Percentiles rank a stretch among this genome's conserved stretches.
Conservation (phyloP, 345 rosid genomes). For the Leavenworthia alabamica region DNA sequence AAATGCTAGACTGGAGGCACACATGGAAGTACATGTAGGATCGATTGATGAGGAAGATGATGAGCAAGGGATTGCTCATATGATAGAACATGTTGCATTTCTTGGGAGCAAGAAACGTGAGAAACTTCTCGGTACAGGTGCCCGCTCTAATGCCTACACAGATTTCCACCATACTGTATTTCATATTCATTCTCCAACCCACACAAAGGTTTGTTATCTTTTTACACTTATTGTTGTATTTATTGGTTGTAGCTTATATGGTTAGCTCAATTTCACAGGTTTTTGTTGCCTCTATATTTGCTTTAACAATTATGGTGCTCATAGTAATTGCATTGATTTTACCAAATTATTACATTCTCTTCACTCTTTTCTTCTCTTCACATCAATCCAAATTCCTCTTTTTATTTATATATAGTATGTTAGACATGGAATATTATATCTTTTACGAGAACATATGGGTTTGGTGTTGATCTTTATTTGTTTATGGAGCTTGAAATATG, state of each 20-base stretch:
- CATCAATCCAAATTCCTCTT: background rate
- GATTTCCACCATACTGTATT: constrained; percentile 99
- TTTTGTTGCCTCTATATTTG: constrained; percentile 8
- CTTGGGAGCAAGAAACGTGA: constrained; percentile 99
- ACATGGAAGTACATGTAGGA: constrained; percentile 98
- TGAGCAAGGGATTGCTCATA: constrained; percentile 99
- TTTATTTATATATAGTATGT: background rate
- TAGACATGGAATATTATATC: background rate
- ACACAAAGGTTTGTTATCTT: constrained; percentile 64
- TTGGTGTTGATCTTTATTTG: constrained; percentile 1
- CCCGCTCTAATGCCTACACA: constrained; percentile 97
- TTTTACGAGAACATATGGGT: background rate
- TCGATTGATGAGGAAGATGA: constrained; percentile 98
- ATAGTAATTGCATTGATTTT: background rate
- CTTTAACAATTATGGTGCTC: background rate
- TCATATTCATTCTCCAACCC: constrained; percentile 94
- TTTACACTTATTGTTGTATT: background rate
- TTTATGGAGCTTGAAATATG: background rate
- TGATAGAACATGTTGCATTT: constrained; percentile 98
- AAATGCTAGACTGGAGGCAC: constrained; percentile 86
- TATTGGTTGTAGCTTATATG: background rate
- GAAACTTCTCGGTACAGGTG: constrained; percentile 97
- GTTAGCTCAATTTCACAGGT: background rate
- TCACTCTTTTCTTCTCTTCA: too few species aligned
- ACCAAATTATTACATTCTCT: background rate